Evolutionary conservation across 2,329 filamentous ascomycete species (phyloP).

Genomic region (Beauveria caledonica): DNA sequence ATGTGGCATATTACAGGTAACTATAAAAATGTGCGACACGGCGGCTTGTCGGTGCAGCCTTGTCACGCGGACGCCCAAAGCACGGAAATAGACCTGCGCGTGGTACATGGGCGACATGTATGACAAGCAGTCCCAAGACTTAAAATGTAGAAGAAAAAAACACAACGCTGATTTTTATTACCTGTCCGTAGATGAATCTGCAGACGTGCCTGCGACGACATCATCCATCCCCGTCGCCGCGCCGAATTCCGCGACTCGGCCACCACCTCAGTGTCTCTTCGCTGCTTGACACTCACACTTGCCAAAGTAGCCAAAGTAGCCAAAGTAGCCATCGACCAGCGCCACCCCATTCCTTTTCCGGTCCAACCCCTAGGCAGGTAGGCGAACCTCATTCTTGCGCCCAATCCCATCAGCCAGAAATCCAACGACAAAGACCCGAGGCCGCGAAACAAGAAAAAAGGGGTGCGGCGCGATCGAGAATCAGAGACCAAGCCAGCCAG

Average conservation of each 20-base stretch:
- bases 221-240: background rate
- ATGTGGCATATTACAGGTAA: background rate
- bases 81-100: background rate
- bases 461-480: constrained; percentile 1
- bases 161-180: background rate
- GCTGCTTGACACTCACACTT: background rate
- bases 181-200: background rate
- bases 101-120: background rate
- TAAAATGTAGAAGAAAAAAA: background rate
- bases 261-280: background rate
- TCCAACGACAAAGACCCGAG: background rate
- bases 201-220: background rate
- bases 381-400: background rate
- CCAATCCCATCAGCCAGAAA: background rate
- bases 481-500: background rate
- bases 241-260: background rate
- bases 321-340: background rate
- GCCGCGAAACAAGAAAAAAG: background rate
- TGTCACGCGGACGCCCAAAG: background rate
- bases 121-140: background rate
- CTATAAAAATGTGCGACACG: background rate
- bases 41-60: background rate
- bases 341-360: background rate
- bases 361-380: background rate
- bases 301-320: background rate